A percentile compares a stretch with the other conserved stretches of the same genome.
Evolutionary conservation across 1,284 basidiomycete species (phyloP).

Genomic region (Ustilago esculenta): DNA sequence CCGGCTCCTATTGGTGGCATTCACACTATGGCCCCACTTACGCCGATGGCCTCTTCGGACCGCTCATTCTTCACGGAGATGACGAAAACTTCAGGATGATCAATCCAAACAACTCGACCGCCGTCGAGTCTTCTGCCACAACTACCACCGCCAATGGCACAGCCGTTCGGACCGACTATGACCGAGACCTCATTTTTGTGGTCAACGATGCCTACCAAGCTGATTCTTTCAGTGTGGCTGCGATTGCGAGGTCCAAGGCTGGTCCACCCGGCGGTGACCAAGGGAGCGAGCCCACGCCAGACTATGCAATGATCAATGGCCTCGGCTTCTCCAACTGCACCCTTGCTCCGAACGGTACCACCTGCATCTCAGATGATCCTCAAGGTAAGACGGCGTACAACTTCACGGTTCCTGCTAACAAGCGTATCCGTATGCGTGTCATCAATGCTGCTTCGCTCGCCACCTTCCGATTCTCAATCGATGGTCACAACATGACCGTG

Average conservation of each 20-base stretch:
- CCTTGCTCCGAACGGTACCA: constrained; percentile 53
- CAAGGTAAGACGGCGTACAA: constrained; percentile 34
- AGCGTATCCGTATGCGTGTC: constrained; percentile 72
- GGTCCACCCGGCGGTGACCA: constrained; percentile 49
- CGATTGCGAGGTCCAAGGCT: constrained; percentile 28
- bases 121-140: constrained; percentile 2
- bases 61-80: constrained; percentile 65
- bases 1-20: constrained; percentile 70
- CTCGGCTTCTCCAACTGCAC: constrained; percentile 59
- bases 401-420: constrained; percentile 57
- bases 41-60: constrained; percentile 59
- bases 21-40: constrained; percentile 58
- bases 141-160: constrained; percentile 26
- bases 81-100: constrained; percentile 51
- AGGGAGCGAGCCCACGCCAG: constrained; percentile 61
- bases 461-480: constrained; percentile 68
- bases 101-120: constrained; percentile 15
- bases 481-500: constrained; percentile 70
- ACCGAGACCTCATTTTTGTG: constrained; percentile 54
- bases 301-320: constrained; percentile 72
- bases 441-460: constrained; percentile 65
- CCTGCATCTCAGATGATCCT: constrained; percentile 36
- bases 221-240: constrained; percentile 51
- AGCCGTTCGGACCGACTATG: constrained; percentile 47
- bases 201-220: constrained; percentile 59